Conservation (phyloP, 257 asterid species). For the Prunella vulgaris region DNA sequence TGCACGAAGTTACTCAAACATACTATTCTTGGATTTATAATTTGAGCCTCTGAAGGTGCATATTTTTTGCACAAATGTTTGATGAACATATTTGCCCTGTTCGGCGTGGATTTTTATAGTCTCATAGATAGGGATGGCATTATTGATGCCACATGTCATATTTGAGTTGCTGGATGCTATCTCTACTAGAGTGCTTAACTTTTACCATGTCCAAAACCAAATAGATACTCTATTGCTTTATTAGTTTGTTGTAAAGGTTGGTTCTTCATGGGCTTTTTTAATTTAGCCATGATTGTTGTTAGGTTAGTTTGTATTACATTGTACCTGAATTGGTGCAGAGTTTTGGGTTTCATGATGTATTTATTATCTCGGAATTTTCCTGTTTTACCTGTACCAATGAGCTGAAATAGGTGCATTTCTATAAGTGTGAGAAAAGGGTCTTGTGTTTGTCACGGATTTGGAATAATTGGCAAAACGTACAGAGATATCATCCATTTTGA, state of each 20-base stretch:
- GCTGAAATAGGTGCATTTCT: not conserved
- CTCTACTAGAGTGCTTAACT: not conserved
- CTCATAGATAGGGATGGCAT: slow-evolving; percentile 2
- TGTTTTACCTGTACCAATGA: not conserved
- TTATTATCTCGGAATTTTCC: not conserved
- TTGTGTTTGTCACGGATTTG: not conserved
- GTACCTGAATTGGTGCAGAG: slow-evolving; percentile 6
- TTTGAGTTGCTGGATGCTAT: slow-evolving; percentile 2
- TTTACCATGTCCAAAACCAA: not conserved
- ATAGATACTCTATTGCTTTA: slow-evolving; percentile 1
- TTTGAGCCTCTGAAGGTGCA: slow-evolving; percentile 6
- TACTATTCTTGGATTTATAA: not conserved
- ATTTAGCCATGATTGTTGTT: not conserved
- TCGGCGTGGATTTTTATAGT: slow-evolving; percentile 7
- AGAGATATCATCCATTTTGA: not conserved
- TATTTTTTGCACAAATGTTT: not conserved
- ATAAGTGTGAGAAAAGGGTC: not conserved
- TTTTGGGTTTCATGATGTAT: slow-evolving; percentile 1
- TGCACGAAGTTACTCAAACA: not conserved
- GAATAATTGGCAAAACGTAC: not conserved
- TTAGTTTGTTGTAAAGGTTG: slow-evolving; percentile 2
- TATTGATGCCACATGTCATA: not conserved
- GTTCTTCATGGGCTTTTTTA: not conserved
- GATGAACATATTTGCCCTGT: slow-evolving; percentile 2
- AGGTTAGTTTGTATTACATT: not conserved